Evolutionary conservation across 371 early-diverging fungal species (phyloP).

Genomic region (Massospora cicadina): DNA sequence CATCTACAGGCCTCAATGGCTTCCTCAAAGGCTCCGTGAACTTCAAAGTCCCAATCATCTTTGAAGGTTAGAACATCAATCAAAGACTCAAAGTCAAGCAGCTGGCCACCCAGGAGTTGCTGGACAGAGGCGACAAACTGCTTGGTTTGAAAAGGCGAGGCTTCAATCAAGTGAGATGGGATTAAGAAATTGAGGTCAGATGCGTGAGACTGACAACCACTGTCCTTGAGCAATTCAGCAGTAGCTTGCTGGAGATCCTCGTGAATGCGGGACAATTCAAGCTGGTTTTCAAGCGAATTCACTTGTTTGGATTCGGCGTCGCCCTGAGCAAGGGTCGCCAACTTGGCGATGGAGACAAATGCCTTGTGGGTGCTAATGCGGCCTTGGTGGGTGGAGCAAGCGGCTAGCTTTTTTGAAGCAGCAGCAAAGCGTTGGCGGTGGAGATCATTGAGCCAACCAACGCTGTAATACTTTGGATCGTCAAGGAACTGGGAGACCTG

Average conservation of each 20-base stretch:
- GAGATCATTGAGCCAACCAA: neutral
- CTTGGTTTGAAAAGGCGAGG: neutral
- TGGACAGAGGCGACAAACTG: neutral
- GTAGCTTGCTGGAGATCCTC: neutral
- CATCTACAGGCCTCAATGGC: neutral
- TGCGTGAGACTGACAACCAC: neutral
- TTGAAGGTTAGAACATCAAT: neutral
- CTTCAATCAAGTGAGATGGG: neutral
- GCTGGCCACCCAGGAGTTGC: neutral
- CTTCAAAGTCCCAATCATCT: neutral
- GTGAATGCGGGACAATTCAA: neutral
- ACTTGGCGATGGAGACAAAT: neutral
- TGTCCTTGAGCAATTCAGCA: neutral
- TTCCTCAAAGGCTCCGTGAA: neutral
- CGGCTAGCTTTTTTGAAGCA: neutral
- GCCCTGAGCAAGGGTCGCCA: neutral
- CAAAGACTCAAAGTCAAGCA: neutral
- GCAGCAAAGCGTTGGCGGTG: neutral
- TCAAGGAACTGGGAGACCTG: neutral
- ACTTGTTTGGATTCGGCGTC: neutral
- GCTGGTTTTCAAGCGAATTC: neutral
- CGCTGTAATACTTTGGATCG: neutral
- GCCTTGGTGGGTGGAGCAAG: neutral
- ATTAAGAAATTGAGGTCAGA: neutral
- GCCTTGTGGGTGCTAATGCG: neutral